A percentile compares a stretch with the other conserved stretches of the same genome.
phyloP scores from a whole-genome alignment of 345 rosid species.

The Eucalyptus regnans region DNA sequence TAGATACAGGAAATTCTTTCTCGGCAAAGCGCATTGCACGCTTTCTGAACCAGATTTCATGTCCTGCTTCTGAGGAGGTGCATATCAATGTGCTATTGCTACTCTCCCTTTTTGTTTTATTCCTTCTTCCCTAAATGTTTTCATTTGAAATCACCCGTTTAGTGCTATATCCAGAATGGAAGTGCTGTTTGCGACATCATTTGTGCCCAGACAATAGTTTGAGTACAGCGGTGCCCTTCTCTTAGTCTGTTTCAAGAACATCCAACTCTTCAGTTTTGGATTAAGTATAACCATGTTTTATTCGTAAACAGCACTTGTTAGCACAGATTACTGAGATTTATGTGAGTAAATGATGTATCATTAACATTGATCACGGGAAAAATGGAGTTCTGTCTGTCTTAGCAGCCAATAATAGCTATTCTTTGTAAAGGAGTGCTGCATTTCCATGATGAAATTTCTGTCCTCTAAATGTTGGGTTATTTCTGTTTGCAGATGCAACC shows the following conservation, averaged over 20 bases:
- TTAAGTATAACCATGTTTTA: background rate
- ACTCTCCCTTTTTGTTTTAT: background rate
- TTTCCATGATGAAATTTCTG: background rate
- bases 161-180: background rate
- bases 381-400: background rate
- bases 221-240: background rate
- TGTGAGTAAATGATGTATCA: background rate
- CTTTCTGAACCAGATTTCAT: conserved; percentile 19
- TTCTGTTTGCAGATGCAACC: conserved; percentile 3
- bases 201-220: background rate
- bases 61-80: conserved; percentile 26
- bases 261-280: background rate
- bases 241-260: background rate
- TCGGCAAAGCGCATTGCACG: conserved; percentile 51
- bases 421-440: background rate
- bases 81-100: background rate
- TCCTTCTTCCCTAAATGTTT: background rate
- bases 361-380: background rate
- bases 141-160: background rate
- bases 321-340: background rate
- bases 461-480: background rate
- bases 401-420: background rate
- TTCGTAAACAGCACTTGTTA: background rate
- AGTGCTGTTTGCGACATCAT: background rate
- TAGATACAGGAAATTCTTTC: conserved; percentile 83